These are phyloP conservation scores for Candida piceae DNA, from an alignment of 805 yeast species.

Conservation along the genomic window DNA sequence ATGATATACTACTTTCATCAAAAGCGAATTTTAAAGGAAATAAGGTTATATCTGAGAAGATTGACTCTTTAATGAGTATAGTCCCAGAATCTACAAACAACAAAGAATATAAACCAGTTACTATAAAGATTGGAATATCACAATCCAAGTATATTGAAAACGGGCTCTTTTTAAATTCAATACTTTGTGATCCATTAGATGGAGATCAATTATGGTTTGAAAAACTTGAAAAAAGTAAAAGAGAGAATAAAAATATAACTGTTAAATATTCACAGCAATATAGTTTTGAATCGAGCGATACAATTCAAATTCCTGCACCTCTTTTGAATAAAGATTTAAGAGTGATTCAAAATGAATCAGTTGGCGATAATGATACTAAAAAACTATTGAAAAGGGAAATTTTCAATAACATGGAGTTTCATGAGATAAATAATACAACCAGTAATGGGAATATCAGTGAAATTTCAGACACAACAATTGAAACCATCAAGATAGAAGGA, in stretches of 20 bases:
- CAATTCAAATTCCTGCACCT: constrained; percentile 25
- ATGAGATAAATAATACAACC: constrained; percentile 24
- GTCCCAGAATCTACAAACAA: constrained; percentile 4
- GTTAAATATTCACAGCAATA: constrained; percentile 10
- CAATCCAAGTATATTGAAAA: constrained; percentile 16
- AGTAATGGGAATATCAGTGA: constrained; percentile 1
- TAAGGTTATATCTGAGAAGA: constrained; percentile 9
- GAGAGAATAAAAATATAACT: constrained; percentile 6
- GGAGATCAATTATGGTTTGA: constrained; percentile 18
- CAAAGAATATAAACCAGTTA: constrained; percentile 16
- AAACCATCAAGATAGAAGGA: constrained; percentile 6
- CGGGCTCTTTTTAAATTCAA: constrained; percentile 22
- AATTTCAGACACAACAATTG: constrained; percentile 12
- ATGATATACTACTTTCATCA: constrained; percentile 8
- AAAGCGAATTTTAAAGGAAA: constrained; percentile 12
- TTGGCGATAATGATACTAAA: constrained; percentile 17
- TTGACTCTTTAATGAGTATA: constrained; percentile 12
- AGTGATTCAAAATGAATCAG: constrained; percentile 24
- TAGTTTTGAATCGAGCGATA: constrained; percentile 3
- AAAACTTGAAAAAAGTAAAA: constrained; percentile 7
- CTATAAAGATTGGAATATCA: constrained; percentile 25
- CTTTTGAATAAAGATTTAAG: constrained; percentile 25
- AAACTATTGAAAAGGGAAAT: constrained; percentile 14
- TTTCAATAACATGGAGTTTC: constrained; percentile 28
- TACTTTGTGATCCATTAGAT: constrained; percentile 28